phyloP scores from a whole-genome alignment of 2,329 filamentous ascomycete genomes.

The Sporothrix dimorphospora region DNA sequence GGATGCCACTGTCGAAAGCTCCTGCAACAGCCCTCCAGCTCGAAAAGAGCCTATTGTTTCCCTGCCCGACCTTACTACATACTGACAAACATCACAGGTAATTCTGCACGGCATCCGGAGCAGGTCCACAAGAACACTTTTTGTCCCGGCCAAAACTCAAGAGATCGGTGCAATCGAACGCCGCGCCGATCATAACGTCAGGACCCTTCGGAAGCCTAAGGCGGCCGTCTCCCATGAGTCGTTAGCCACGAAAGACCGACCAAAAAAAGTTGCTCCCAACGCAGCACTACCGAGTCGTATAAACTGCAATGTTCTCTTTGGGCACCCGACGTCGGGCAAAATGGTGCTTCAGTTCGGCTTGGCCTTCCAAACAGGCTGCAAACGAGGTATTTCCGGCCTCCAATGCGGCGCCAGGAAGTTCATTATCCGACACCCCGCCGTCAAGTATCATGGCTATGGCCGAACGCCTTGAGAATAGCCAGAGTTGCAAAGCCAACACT shows the following conservation, averaged over 20 bases:
- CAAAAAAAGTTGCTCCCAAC: background rate
- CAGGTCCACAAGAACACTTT: background rate
- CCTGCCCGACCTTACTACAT: background rate
- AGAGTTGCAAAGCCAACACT: background rate
- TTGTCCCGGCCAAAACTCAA: background rate
- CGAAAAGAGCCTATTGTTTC: background rate
- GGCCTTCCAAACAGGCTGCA: background rate
- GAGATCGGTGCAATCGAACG: background rate
- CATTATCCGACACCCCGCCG: constrained; percentile 15
- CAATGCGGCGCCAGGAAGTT: background rate
- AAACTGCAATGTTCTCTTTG: background rate
- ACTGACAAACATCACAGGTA: background rate
- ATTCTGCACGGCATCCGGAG: background rate
- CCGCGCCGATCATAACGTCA: background rate
- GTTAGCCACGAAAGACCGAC: no score
- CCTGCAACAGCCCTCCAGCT: no score
- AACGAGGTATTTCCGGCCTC: background rate
- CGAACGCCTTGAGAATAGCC: background rate
- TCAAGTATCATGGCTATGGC: background rate
- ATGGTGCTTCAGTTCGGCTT: background rate
- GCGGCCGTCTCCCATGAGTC: background rate
- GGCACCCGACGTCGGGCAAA: background rate
- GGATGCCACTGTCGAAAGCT: no score
- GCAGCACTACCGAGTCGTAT: background rate
- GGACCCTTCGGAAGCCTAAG: background rate